A percentile compares a stretch with the other conserved stretches of the same genome.
phyloP scores from a whole-genome alignment of 306 rosid species.

The Lablab purpureus region DNA sequence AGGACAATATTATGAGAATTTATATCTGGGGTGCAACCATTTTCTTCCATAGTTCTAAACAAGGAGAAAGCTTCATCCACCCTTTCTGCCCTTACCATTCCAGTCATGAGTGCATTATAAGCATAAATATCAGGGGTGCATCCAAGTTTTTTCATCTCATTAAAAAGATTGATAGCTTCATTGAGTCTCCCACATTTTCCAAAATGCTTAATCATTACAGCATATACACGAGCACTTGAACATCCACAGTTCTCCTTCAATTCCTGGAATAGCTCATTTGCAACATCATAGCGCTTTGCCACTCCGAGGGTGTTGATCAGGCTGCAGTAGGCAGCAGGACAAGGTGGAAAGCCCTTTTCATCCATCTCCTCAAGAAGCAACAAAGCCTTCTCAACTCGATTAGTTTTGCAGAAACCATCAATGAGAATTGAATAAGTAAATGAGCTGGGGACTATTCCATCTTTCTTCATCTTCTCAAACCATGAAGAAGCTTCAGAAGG shows the following conservation, averaged over 20 bases:
- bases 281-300: conserved; percentile 91
- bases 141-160: conserved; percentile 86
- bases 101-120: conserved; percentile 95
- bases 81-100: conserved; percentile 85
- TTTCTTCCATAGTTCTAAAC: conserved; percentile 81
- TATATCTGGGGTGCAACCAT: conserved; percentile 75
- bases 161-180: conserved; percentile 79
- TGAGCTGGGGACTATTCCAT: conserved; percentile 76
- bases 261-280: conserved; percentile 89
- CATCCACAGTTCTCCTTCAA: conserved; percentile 86
- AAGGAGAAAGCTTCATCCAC: conserved; percentile 77
- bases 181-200: conserved; percentile 83
- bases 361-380: conserved; percentile 99
- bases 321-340: conserved; percentile 98
- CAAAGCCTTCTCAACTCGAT: conserved; percentile 83
- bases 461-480: conserved; percentile 88
- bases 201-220: conserved; percentile 94
- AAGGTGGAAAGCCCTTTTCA: conserved; percentile 92
- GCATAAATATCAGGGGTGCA: conserved; percentile 85
- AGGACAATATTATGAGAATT: conserved; percentile 85
- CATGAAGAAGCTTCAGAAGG: conserved; percentile 69
- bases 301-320: conserved; percentile 89
- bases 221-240: conserved; percentile 94
- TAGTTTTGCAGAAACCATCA: conserved; percentile 92
- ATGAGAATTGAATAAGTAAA: conserved; percentile 91